A percentile compares a stretch with the other conserved stretches of the same genome.
Conservation (phyloP, 148 eudicot species). For the Amaranthus palmeri region DNA sequence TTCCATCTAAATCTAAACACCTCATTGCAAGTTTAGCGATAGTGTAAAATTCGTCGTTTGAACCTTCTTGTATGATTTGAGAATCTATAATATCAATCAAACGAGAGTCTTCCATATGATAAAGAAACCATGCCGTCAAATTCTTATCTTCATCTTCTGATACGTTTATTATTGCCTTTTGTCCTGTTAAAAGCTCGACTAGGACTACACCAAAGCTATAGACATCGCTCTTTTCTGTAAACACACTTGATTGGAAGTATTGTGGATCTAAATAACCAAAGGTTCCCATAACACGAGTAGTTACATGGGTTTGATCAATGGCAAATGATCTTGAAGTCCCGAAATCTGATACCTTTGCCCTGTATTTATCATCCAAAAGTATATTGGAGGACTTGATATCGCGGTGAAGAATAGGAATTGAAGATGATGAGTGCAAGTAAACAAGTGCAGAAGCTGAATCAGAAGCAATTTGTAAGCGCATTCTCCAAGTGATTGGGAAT, state of each 20-base stretch:
- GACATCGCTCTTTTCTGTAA: conserved; percentile 33
- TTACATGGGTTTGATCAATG: conserved; percentile 27
- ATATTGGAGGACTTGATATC: conserved; percentile 35
- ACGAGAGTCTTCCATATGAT: conserved; percentile 15
- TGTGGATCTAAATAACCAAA: conserved; percentile 35
- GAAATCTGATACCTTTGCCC: conserved; percentile 26
- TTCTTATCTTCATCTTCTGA: conserved; percentile 13
- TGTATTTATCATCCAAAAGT: conserved; percentile 24
- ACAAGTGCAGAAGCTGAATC: conserved; percentile 24
- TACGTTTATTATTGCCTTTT: conserved; percentile 20
- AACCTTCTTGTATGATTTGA: conserved; percentile 25
- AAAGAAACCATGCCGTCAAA: conserved; percentile 27
- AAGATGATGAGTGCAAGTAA: conserved; percentile 21
- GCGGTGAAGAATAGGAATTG: conserved; percentile 22
- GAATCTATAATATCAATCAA: conserved; percentile 24
- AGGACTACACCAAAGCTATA: conserved; percentile 34
- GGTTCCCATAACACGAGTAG: conserved; percentile 28
- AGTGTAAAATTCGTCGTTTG: conserved; percentile 19
- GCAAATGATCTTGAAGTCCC: conserved; percentile 24
- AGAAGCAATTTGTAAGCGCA: conserved; percentile 21
- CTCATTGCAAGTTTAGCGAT: conserved; percentile 30
- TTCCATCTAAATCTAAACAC: conserved; percentile 31
- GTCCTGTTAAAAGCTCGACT: conserved; percentile 28
- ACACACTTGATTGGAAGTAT: conserved; percentile 25
- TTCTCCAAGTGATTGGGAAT: conserved; percentile 25